phyloP scores from a whole-genome alignment of 306 rosid species.

The Acmispon strigosus region DNA sequence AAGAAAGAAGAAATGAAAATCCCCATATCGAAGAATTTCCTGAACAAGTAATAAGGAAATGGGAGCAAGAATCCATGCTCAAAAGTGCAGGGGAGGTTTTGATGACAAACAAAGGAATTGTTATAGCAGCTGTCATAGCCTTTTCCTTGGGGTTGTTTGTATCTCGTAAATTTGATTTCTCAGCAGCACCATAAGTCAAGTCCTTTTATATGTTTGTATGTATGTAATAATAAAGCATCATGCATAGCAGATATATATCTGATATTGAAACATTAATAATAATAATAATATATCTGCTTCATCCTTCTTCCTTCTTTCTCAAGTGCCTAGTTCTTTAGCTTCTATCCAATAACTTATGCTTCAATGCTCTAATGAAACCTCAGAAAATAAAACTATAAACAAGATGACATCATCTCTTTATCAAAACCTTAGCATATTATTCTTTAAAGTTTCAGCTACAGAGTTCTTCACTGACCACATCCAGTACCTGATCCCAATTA shows the following conservation, averaged over 20 bases:
- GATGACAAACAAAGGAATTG: slow-evolving; percentile 41
- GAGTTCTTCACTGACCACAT: slow-evolving; percentile 23
- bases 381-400: slow-evolving; percentile 8
- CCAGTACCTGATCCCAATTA: slow-evolving; percentile 19
- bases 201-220: not conserved
- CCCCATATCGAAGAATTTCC: slow-evolving; percentile 2
- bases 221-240: slow-evolving; percentile 4
- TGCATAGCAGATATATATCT: slow-evolving; percentile 3
- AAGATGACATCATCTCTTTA: slow-evolving; percentile 21
- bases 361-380: slow-evolving; percentile 3
- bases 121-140: slow-evolving; percentile 49
- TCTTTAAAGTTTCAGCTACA: slow-evolving; percentile 10
- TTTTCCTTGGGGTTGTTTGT: slow-evolving; percentile 50
- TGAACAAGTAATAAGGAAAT: slow-evolving; percentile 21
- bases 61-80: slow-evolving; percentile 38
- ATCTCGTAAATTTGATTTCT: slow-evolving; percentile 31
- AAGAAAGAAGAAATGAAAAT: slow-evolving; percentile 10
- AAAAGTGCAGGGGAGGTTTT: slow-evolving; percentile 25
- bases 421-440: slow-evolving; percentile 32
- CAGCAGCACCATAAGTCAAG: slow-evolving; percentile 4
- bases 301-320: slow-evolving; percentile 3
- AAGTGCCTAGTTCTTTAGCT: not conserved
- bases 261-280: slow-evolving; percentile 1
- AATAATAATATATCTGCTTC: not conserved
- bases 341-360: slow-evolving; percentile 1